Evolutionary conservation across 768 basidiomycete species (phyloP), one percentile per base, ranked within the genome.

Genomic region (Amanita rubescens): DNA sequence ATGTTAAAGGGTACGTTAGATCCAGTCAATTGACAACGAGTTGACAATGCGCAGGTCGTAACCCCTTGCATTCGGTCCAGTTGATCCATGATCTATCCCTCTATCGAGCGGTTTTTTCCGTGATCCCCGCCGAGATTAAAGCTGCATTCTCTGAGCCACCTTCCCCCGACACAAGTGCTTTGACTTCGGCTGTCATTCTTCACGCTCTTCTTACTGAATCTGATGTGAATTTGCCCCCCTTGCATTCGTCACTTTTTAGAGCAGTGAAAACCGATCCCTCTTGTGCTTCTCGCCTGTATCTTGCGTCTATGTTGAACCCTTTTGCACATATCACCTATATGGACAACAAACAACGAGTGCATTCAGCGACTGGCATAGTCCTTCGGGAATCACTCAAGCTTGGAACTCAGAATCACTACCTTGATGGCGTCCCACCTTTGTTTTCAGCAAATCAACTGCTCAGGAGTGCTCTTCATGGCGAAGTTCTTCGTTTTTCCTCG

Each of bases 301-400:
- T 97, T 30, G 87, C 89, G 0, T 76, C 85, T 5, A 77, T 82
- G 5, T 71, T 94, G n/a, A 80, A 81, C 2, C 92, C 94, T 0
- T 92, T 83, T 55, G 65, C 73, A 20, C 74, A 70, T 4, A 64
- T 86, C 14, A 79, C 75, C 3, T 88, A 83, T 61, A 62, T 57
- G 14, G 83, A 87, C 57, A 71, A 74, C 55, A 93, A 90, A 66
- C 79, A 81, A 43, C 89, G 80, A 59, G 62, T 64, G 0, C 70
- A 78, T 9, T 72, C 76, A 6, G 79, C 81, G 0, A 75, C 85
- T 5, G 84, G 88, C 51, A 80, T 80, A 27, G 83, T 85, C 25
- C 77, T 97, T 32, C 78, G 87, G 45, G 90, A 95, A 44, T 88
- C 89, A 5, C 68, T 96, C 54, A 97, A 94, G 65, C 75, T 92